Evolutionary conservation across 2,329 filamentous ascomycete genomes (phyloP), one percentile per base, ranked within the genome.

Genomic region (Huntiella bhutanensis): DNA sequence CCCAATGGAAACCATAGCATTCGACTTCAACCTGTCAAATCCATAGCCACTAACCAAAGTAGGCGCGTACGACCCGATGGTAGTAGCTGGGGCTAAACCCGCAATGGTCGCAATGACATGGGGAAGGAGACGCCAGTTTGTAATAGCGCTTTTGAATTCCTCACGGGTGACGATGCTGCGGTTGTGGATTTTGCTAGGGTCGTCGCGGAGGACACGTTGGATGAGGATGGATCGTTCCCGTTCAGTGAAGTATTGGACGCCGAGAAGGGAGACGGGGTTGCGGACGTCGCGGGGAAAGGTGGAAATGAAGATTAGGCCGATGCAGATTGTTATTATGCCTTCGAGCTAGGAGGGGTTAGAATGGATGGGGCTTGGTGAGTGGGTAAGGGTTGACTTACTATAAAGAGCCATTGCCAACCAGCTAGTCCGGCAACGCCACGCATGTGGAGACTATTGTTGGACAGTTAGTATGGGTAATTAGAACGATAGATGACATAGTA

Each of bases 81-180:
- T 53, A 1, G 53, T 51, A 1, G 56, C 53, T 0, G 59, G 58
- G 1, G 59, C 54, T 6, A 61, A 52, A 33, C 55, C 55, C 5
- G 46, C 35, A 33, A 61, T 54, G 1, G 58, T 60, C 19, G 52
- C 55, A 2, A 59, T 39, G 33, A 62, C 35, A 40, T 64, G 61
- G 3, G 60, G 56, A 5, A 62, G 50, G 5, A 63, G 54, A 15
- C 51, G 56, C 60, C 59, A 62, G 52, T 63, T 63, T 11, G 59
- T 60, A 12, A 62, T 61, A 15, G 59, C 59, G 11, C 53, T 54
- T 46, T 56, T 60, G 37, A 62, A 51, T 46, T 62, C 62, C 8
- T 53, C 50, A 43, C 52, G 52, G 15, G 55, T 59, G 34, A 63
- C 56, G 28, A 54, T 53, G 13, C 52, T 51, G 35, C 56, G 58